Base-by-base conservation (phyloP, 73 alveolate species). In the Paramecium tetraurelia region DNA sequence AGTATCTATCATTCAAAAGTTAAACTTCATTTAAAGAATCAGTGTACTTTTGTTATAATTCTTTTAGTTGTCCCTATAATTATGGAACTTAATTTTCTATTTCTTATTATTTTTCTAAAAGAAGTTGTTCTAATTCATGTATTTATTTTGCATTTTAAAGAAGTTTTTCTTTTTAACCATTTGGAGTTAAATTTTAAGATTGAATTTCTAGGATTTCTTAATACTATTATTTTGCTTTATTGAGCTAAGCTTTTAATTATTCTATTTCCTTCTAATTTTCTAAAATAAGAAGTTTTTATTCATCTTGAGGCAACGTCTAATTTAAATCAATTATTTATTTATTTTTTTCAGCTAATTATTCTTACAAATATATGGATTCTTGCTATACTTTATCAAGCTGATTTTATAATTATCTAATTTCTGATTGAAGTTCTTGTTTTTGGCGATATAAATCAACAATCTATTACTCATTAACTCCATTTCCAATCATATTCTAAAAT, bases 171-270 rank as follows among this genome's bases (percentile, higher is more conserved):
- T 63, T 63, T 33, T 31, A 12, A 11, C 84, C 84, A 63, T 63
- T 63, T 63, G 84, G 84, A 27, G 84, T 63, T 63, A 63, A 63
- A 63, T 63, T 63, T 63, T 63, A 63, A 22, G 84, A 63, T 63
- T 63, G 12, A 12, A 63, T 31, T 31, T 63, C 84, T 31, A 63
- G 2, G 22, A 63, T 7, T 27, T 63, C 84, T 63, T 63, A 63
- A 63, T 63, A 63, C 24, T 63, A 27, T 24, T 63, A 22, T 27
- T 63, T 63, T 14, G 48, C 2, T 63, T 63, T 63, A 31, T 27
- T 33, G 12, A 63, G 12, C 4, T 63, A 63, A 31, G 41, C 27
- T 27, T 63, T 63, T 63, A 63, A 12, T 63, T 27, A 63, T 27
- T 63, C 84, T 31, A 63, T 63, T 33, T 63, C 84, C 16, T 63